Base-by-base conservation (phyloP, 495 filamentous ascomycete species). In the Penicillium nucicola region DNA sequence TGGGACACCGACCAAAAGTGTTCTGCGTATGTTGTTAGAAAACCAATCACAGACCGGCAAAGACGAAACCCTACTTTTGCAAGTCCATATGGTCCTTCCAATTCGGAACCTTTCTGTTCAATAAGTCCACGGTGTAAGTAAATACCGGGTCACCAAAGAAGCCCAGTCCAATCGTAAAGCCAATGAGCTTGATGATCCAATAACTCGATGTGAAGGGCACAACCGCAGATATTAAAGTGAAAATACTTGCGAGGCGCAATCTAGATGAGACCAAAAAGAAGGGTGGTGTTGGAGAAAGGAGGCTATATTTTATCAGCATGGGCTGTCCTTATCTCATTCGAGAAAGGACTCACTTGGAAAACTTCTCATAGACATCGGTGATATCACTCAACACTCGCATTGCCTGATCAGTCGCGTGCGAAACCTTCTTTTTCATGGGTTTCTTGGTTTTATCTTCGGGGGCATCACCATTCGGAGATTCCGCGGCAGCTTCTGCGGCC, bases 101-200 rank as follows among this genome's bases (percentile, higher is more conserved):
- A 61, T 87, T 60, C 4, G 89, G 89, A 50, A 83, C 79, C 42
- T 78, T 79, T 4, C 61, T 65, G 68, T 93, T 87, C 42, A 95
- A 65, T 55, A 79, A 81, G 19, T 74, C 66, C 3, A 87, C 55
- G 10, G 68, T 82, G 0, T 75, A 76, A 22, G 68, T 64, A 56
- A 92, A 79, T 49, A 91, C 45, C 3, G 91, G 91, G 48, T 90
- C 89, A 9, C 84, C 85, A 53, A 95, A 95, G 71, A 95, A 91
- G 14, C 75, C 82, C 44, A 89, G 75, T 10, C 89, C 89, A 37
- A 84, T 33, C 42, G 76, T 68, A 50, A 92, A 87, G 0, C 81
- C 84, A 3, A 79, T 58, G 14, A 72, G 71, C 58, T 95, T 93
- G 52, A 86, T 76, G 52, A 95, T 80, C 69, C 86, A 79, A 57